A percentile compares a stretch with the other conserved stretches of the same genome.
These are phyloP conservation scores for Gnetum montanum DNA, from an alignment of 75 land plant species.

Conservation along the genomic window DNA sequence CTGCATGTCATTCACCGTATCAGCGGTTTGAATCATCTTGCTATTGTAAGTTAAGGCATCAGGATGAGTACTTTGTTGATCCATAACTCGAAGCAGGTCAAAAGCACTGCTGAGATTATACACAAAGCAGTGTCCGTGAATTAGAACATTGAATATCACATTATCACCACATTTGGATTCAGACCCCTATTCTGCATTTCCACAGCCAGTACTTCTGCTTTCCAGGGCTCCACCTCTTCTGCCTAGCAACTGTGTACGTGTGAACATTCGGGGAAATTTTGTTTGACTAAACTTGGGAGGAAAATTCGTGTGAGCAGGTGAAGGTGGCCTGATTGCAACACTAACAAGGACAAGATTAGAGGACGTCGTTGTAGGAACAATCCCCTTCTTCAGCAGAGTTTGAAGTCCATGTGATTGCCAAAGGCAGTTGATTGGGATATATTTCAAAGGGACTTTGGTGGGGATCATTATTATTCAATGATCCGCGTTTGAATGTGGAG, in stretches of 20 bases:
- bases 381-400: constrained; percentile 18
- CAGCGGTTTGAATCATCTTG: constrained; percentile 25
- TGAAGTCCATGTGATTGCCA: too few relatives aligned
- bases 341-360: constrained; percentile 22
- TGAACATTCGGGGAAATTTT: constrained; percentile 5
- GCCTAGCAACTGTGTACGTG: constrained; percentile 20
- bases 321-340: constrained; percentile 11
- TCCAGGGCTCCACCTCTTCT: constrained; percentile 31
- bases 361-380: constrained; percentile 14
- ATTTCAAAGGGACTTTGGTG: too few relatives aligned
- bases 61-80: constrained; percentile 15
- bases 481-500: too few relatives aligned
- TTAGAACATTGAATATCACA: constrained; percentile 41
- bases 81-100: constrained; percentile 12
- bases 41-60: constrained; percentile 27
- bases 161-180: constrained; percentile 17
- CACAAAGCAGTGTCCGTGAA: constrained; percentile 45
- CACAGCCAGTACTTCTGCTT: constrained; percentile 32
- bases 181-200: constrained; percentile 22
- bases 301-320: constrained; percentile 12
- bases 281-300: constrained; percentile 25
- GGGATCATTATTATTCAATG: too few relatives aligned
- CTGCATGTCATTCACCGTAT: constrained; percentile 12
- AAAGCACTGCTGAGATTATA: constrained; percentile 29
- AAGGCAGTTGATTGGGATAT: too few relatives aligned